Evolutionary conservation across 2,329 filamentous ascomycete genomes (phyloP).

Genomic region (Eutypella sp.): DNA sequence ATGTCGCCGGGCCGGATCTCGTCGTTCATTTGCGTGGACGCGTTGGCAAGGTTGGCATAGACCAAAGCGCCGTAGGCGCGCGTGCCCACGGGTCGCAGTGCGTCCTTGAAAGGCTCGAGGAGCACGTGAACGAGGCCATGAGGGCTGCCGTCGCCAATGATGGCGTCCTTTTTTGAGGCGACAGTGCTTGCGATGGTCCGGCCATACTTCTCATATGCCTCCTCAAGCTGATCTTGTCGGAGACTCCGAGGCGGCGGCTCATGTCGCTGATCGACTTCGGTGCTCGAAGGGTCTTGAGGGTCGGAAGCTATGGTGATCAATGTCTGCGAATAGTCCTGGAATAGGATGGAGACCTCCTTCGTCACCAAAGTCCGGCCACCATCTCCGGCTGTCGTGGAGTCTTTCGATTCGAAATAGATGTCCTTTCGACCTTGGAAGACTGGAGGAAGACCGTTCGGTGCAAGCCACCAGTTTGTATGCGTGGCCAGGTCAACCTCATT

Average conservation of each 20-base stretch:
- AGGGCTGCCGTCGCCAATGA: conserved; percentile 81
- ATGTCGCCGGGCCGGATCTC: conserved; percentile 93
- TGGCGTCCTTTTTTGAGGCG: conserved; percentile 66
- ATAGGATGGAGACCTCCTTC: conserved; percentile 82
- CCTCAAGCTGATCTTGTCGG: conserved; percentile 89
- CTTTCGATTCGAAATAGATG: conserved; percentile 75
- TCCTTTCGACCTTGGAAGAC: conserved; percentile 78
- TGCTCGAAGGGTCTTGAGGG: conserved; percentile 65
- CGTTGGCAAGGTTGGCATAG: conserved; percentile 93
- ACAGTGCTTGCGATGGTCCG: conserved; percentile 69
- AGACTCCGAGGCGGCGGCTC: conserved; percentile 75
- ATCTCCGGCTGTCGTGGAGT: conserved; percentile 64
- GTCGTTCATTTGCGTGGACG: conserved; percentile 81
- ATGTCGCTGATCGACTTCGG: conserved; percentile 77
- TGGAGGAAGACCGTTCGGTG: conserved; percentile 73
- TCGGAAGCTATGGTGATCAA: conserved; percentile 79
- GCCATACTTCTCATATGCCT: conserved; percentile 77
- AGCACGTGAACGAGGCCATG: conserved; percentile 74
- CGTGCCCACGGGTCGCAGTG: conserved; percentile 77
- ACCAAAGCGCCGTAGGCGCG: conserved; percentile 87
- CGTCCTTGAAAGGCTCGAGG: conserved; percentile 66
- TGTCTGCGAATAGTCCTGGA: conserved; percentile 94
- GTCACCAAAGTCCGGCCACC: conserved; percentile 68
- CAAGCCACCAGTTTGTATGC: conserved; percentile 80
- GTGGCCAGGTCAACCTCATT: conserved; percentile 76